A percentile compares a stretch with the other conserved stretches of the same genome.
Evolutionary conservation across 306 rosid species (phyloP).

Genomic region (Mucuna pruriens): DNA sequence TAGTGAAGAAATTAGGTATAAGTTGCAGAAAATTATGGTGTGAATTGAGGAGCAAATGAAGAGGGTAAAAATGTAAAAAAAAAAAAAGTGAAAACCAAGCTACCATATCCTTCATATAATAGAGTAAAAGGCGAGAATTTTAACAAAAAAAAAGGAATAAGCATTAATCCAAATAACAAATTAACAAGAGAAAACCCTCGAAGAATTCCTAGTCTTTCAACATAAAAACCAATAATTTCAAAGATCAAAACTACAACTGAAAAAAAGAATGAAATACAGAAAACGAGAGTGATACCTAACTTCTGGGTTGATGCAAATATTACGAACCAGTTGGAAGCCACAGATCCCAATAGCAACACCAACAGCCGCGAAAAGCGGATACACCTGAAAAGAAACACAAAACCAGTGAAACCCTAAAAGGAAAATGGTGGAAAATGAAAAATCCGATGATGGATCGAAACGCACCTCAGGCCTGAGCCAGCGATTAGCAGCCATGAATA

Average conservation of each 20-base stretch:
- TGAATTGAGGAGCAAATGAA: no score
- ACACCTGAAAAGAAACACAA: constrained; percentile 55
- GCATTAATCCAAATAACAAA: neutral
- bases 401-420: neutral
- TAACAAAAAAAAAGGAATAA: neutral
- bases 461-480: constrained; percentile 69
- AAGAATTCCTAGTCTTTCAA: neutral
- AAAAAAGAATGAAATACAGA: neutral
- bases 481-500: constrained; percentile 48
- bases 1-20: no score
- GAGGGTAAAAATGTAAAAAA: no score
- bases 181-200: neutral
- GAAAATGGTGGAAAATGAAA: neutral
- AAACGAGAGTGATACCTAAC: constrained; percentile 64
- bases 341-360: constrained; percentile 93
- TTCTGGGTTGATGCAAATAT: constrained; percentile 89
- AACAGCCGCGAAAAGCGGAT: constrained; percentile 83
- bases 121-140: neutral
- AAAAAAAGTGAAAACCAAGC: no score
- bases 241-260: neutral
- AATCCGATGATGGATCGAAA: neutral
- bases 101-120: no score
- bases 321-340: constrained; percentile 71
- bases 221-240: neutral
- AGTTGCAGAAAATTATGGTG: no score